Evolutionary conservation across 1,139 yeast genomes (phyloP), one percentile per base, ranked within the genome.

Genomic region (Suhomyces yuchorum): DNA sequence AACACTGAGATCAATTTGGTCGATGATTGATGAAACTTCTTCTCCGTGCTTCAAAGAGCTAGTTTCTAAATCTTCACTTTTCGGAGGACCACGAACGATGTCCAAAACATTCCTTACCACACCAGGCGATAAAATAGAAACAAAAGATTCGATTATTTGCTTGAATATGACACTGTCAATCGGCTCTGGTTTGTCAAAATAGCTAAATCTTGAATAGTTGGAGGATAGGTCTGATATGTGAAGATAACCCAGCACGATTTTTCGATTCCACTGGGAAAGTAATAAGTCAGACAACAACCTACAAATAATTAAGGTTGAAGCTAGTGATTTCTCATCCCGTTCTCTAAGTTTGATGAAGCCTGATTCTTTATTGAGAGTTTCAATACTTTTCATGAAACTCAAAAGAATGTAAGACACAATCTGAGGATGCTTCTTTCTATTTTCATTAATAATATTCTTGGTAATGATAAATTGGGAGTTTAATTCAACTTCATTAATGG

Each of bases 1-100:
- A 60, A 81, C 61, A 62, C 73, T 70, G 12, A 58, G 54, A 56
- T 82, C 85, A 38, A 81, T 78, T 36, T 74, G 75, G 3, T 52
- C 51, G n/a, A 55, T 44, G 38, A 42, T 38, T 3, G 38, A 18
- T 4, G 45, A 32, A 14, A 36, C 38, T 3, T 37, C 45, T 20
- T 49, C 47, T 22, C 30, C 33, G 8, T 42, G 43, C 9, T 35
- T 43, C 12, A 28, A 35, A 2, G 42, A 18, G 2, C 38, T 42
- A 11, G 30, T 3, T 6, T 44, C 46, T 4, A 36, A 4, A 11
- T 26, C 42, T 8, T 50, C 50, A 17, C 20, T 37, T 12, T 50
- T 37, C 1, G 44, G 48, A 12, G 47, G 48, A 18, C 33, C 39
- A 22, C 53, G 43, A n/a, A 53, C 59, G 35, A 55, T 43, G 12